phyloP scores from a whole-genome alignment of 2,329 filamentous ascomycete species.

The Colletotrichum graminicola region DNA sequence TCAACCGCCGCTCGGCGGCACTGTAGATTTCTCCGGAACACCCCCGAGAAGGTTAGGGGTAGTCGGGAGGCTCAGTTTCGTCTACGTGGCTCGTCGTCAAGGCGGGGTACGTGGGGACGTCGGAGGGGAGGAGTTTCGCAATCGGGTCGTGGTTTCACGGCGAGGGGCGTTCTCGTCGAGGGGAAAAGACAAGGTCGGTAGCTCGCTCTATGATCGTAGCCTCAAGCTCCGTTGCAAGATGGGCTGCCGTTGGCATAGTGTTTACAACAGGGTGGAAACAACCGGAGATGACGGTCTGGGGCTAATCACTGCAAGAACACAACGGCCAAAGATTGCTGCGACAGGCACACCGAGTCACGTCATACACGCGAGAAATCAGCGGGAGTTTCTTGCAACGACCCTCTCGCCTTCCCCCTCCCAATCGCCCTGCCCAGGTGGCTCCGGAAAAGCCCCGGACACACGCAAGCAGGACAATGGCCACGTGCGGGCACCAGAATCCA shows the following conservation, averaged over 20 bases:
- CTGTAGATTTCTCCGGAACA: not conserved
- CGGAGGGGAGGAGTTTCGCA: not conserved
- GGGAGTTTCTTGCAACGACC: no score
- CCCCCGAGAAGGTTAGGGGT: not conserved
- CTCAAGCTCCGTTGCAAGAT: not conserved
- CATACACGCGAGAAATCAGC: not conserved
- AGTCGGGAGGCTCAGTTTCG: not conserved
- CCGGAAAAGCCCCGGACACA: not conserved
- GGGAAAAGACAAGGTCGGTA: not conserved
- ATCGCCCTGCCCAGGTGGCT: no score
- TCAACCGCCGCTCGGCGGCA: not conserved
- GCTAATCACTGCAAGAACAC: not conserved
- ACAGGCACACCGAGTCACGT: not conserved
- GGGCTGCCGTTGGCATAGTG: not conserved
- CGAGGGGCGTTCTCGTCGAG: not conserved
- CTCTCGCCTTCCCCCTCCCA: not conserved
- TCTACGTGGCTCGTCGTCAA: not conserved
- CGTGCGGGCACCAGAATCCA: no score
- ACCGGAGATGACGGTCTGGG: not conserved
- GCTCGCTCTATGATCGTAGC: not conserved
- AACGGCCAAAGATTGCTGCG: no score
- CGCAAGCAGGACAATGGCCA: not conserved
- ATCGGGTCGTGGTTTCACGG: not conserved
- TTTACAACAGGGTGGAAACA: no score
- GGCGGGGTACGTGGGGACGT: not conserved